Conservation (phyloP, 345 rosid genomes). For the Populus deltoides region DNA sequence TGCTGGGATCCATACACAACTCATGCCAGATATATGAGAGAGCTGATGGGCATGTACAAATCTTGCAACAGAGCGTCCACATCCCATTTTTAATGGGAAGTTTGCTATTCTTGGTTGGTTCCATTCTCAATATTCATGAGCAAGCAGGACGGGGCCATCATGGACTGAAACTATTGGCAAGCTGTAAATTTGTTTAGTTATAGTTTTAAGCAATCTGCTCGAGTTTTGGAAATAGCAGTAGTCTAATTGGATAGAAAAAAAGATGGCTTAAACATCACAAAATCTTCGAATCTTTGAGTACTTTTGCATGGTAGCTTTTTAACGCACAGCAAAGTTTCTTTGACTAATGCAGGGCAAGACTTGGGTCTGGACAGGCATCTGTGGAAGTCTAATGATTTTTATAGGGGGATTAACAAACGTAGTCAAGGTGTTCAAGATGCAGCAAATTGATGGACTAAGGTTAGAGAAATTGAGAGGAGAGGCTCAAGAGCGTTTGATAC, state of each 20-base stretch:
- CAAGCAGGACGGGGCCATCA: constrained; percentile 41
- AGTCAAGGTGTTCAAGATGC: constrained; percentile 72
- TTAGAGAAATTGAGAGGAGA: constrained; percentile 79
- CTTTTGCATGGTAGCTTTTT: no score
- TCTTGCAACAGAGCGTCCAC: constrained; percentile 65
- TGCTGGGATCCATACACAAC: constrained; percentile 78
- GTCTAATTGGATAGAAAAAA: no score
- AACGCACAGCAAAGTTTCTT: no score
- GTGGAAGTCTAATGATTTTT: constrained; percentile 49
- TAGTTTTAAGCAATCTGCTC: no score
- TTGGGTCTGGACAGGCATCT: constrained; percentile 56
- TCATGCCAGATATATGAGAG: constrained; percentile 84
- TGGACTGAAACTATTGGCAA: constrained; percentile 56
- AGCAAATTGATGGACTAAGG: constrained; percentile 45
- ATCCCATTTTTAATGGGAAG: constrained; percentile 72
- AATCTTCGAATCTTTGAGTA: no score
- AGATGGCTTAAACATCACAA: no score
- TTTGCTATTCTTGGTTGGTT: constrained; percentile 55
- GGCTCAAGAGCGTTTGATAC: constrained; percentile 52
- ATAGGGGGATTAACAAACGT: constrained; percentile 59
- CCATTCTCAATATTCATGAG: constrained; percentile 53
- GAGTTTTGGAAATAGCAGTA: no score
- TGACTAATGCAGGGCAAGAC: constrained; percentile 40
- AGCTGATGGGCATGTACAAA: constrained; percentile 79
- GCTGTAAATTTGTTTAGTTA: background rate